Evolutionary conservation across 371 early-diverging fungal species (phyloP), one percentile per base, ranked within the genome.

Genomic region (Circinella umbellata): DNA sequence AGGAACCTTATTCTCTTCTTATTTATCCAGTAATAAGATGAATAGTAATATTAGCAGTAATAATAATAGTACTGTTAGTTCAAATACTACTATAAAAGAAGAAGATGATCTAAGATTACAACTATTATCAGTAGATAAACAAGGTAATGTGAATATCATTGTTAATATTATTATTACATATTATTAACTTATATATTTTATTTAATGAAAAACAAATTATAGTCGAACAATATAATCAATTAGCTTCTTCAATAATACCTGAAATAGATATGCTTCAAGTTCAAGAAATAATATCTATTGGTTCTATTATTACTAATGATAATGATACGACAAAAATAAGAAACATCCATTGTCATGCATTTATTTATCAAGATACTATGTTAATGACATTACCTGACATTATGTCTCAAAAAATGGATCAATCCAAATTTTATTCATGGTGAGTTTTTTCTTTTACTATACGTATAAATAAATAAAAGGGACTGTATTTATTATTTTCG

Each of bases 281-380:
- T 4, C 57, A 57, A 18, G 57, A 57, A 8, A 7, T 57, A 5
- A 27, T 57, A 34, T 18, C 57, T 10, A 57, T 57, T n/a, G 57
- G 57, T 27, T 51, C 51, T 51, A 15, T 15, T 15, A n/a, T 5
- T 14, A 8, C 51, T 51, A n/a, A 51, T 34, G 6, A 42, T 42
- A 42, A 11, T 11, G 27, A 27, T 27, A 27, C 27, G 27, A 27
- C 27, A 27, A 42, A 42, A 11, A 3, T 42, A 42, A 6, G 9
- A 6, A 34, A 9, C 27, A 27, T 57, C 2, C 34, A 57, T 18
- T 27, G 47, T 42, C 60, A 61, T n/a, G 61, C 62, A 3, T 70
- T 66, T 35, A n/a, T 61, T 38, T 61, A 60, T 62, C 51, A 51
- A 61, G 27, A 53, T 34, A 61, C 68, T 20, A 8, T 67, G 34